Evolutionary conservation across 352 stramenopile species (phyloP).

Genomic region (Pythium brachiatum): DNA sequence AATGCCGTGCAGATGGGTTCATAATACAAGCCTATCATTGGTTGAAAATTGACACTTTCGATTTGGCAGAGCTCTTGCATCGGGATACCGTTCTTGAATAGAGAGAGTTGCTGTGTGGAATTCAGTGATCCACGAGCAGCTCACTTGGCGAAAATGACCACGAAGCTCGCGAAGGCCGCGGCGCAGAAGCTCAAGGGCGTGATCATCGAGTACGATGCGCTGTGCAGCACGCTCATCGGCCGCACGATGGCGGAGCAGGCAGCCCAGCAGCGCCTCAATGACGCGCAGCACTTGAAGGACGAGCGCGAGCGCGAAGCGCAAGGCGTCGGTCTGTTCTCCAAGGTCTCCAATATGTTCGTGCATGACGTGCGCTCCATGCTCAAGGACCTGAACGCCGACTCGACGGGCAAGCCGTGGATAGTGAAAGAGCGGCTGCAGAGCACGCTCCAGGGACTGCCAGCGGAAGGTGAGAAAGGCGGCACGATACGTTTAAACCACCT

Average conservation of each 20-base stretch:
- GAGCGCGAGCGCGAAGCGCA: constrained; percentile 7
- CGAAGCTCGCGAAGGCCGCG: constrained; percentile 65
- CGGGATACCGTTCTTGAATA: background rate
- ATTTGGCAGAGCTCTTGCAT: constrained; percentile 3
- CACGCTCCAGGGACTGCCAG: constrained; percentile 55
- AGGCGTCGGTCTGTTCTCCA: constrained; percentile 24
- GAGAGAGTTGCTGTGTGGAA: constrained; percentile 7
- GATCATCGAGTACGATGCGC: constrained; percentile 74
- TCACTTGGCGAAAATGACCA: constrained; percentile 4
- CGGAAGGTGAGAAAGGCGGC: constrained; percentile 37
- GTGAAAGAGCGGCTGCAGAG: constrained; percentile 65
- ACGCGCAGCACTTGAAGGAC: constrained; percentile 17
- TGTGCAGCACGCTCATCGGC: constrained; percentile 68
- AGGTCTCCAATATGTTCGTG: constrained; percentile 54
- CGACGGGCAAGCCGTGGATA: constrained; percentile 57
- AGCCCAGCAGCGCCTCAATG: constrained; percentile 29
- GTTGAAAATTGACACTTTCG: background rate
- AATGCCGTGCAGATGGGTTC: constrained; percentile 14
- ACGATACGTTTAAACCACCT: too few relatives aligned
- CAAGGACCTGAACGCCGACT: constrained; percentile 59
- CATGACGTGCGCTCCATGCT: constrained; percentile 59
- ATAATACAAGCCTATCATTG: background rate
- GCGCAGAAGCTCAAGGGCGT: constrained; percentile 72
- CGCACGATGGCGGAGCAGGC: constrained; percentile 31
- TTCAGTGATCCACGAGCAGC: constrained; percentile 3